Conservation (phyloP, 2,329 filamentous ascomycete species). For the Ophiosphaerella narmari region DNA sequence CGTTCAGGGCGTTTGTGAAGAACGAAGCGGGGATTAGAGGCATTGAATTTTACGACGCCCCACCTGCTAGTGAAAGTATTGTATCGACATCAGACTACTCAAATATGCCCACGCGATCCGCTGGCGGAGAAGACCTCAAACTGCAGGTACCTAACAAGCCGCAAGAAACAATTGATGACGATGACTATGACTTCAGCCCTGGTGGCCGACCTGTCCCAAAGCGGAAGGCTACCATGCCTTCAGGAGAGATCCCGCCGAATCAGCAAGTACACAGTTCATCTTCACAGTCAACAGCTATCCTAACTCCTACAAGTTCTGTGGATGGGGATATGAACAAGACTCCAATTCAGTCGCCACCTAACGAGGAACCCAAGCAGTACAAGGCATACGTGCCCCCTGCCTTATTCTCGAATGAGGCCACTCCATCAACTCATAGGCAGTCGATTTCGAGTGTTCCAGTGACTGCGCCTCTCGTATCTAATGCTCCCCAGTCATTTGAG, state of each 20-base stretch:
- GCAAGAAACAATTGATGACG: slow-evolving; percentile 10
- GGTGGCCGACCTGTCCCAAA: slow-evolving; percentile 57
- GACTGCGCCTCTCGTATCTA: not conserved
- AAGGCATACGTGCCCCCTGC: slow-evolving; percentile 40
- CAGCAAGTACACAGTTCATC: slow-evolving; percentile 25
- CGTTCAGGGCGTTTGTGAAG: slow-evolving; percentile 56
- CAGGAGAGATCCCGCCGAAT: slow-evolving; percentile 11
- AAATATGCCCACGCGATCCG: not conserved
- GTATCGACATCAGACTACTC: not conserved
- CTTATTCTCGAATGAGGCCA: slow-evolving; percentile 10
- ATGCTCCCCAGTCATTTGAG: not conserved
- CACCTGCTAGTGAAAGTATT: slow-evolving; percentile 13
- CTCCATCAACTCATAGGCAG: slow-evolving; percentile 24
- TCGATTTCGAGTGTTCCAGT: slow-evolving; percentile 17
- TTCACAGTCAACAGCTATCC: slow-evolving; percentile 33
- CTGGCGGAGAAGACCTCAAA: slow-evolving; percentile 19
- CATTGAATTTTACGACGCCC: slow-evolving; percentile 49
- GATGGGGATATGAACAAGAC: slow-evolving; percentile 38
- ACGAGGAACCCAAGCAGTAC: slow-evolving; percentile 32
- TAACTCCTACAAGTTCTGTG: slow-evolving; percentile 43
- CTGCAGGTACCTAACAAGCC: slow-evolving; percentile 15
- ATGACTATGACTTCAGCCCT: slow-evolving; percentile 54
- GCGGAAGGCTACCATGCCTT: slow-evolving; percentile 20
- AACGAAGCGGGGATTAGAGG: slow-evolving; percentile 44
- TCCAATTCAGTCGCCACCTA: slow-evolving; percentile 37